Evolutionary conservation across 1,284 basidiomycete genomes (phyloP).

Genomic region (Sparassis latifolia): DNA sequence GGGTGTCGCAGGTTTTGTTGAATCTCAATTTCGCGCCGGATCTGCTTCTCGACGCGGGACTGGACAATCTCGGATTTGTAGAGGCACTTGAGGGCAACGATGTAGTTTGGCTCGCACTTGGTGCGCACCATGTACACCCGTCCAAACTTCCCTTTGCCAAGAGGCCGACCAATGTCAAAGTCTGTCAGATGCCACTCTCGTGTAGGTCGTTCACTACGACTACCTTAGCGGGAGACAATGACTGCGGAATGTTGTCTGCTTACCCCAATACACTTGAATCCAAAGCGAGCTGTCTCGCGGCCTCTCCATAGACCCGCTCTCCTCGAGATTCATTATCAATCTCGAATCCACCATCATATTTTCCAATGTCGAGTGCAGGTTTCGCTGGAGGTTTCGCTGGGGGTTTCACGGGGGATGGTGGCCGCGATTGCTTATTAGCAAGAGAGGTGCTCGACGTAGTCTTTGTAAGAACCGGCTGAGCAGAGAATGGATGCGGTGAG

Average conservation of each 20-base stretch:
- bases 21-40: conserved; percentile 96
- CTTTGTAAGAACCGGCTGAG: conserved; percentile 15
- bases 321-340: conserved; percentile 66
- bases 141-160: conserved; percentile 98
- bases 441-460: conserved; percentile 18
- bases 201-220: conserved; percentile 54
- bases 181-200: conserved; percentile 80
- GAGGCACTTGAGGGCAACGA: conserved; percentile 94
- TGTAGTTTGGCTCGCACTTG: conserved; percentile 81
- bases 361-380: conserved; percentile 61
- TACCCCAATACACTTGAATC: conserved; percentile 68
- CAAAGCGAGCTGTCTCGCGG: conserved; percentile 69
- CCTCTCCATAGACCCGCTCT: conserved; percentile 59
- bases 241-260: conserved; percentile 18
- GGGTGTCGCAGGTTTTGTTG: conserved; percentile 97
- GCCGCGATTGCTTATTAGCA: conserved; percentile 20
- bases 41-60: conserved; percentile 87
- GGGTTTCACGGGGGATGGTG: conserved; percentile 20
- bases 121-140: conserved; percentile 99
- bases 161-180: conserved; percentile 92
- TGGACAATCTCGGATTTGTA: conserved; percentile 96
- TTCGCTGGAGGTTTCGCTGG: conserved; percentile 12
- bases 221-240: not conserved
- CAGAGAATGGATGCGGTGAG: conserved; percentile 42
- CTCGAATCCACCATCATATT: conserved; percentile 85